phyloP scores from a whole-genome alignment of 1,284 basidiomycete species.

The Austropuccinia psidii region DNA sequence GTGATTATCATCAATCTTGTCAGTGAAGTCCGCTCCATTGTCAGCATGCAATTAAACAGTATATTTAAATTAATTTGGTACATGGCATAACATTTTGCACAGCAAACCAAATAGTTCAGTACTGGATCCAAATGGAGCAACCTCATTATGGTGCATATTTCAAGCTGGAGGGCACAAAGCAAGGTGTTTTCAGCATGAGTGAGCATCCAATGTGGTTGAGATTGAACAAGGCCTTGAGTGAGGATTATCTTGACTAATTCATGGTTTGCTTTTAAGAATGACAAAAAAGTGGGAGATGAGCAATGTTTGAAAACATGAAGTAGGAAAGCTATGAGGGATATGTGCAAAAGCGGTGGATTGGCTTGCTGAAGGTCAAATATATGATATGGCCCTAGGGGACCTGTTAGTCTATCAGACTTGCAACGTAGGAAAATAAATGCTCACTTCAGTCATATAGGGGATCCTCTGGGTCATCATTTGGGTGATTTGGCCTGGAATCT shows the following conservation, averaged over 20 bases:
- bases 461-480: too few species aligned
- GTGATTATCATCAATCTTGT: neutral
- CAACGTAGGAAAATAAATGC: too few species aligned
- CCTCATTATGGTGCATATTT: neutral
- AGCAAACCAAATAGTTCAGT: neutral
- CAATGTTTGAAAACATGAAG: slow-evolving; percentile 3
- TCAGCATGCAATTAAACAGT: neutral
- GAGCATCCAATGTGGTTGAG: too few species aligned
- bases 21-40: neutral
- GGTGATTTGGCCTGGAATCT: too few species aligned
- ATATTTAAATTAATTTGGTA: neutral
- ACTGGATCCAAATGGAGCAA: neutral
- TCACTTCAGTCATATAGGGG: too few species aligned
- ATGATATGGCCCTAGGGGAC: slow-evolving; percentile 7
- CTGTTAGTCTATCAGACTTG: too few species aligned
- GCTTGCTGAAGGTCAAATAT: neutral
- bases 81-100: neutral
- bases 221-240: neutral
- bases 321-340: slow-evolving; percentile 11
- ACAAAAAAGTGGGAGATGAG: slow-evolving; percentile 8
- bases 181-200: too few species aligned
- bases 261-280: neutral
- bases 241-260: neutral
- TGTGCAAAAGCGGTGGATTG: slow-evolving; percentile 7
- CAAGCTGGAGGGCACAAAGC: too few species aligned